A percentile compares a stretch with the other conserved stretches of the same genome.
These are phyloP conservation scores for Amborella trichopoda DNA, from an alignment of 164 flowering plant species.

Conservation along the genomic window DNA sequence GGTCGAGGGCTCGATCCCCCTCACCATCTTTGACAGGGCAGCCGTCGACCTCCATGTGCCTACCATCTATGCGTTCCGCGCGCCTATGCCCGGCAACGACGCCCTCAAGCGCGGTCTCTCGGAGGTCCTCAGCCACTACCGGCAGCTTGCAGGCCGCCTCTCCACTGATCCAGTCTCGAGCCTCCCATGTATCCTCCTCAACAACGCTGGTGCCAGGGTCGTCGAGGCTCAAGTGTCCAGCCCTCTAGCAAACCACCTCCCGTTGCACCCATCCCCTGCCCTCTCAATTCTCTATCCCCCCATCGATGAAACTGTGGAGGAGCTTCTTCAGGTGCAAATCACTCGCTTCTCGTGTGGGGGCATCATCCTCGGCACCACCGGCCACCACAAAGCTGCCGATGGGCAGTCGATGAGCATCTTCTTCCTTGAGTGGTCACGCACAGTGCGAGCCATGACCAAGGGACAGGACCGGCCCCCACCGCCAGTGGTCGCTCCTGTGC, in stretches of 20 bases:
- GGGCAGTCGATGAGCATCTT: constrained; percentile 2
- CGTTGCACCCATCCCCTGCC: background rate
- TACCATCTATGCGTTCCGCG: background rate
- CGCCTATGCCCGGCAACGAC: constrained; percentile 2
- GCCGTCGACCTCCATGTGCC: constrained; percentile 1
- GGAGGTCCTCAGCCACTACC: background rate
- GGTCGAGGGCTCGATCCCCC: too few relatives aligned
- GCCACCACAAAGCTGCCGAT: background rate
- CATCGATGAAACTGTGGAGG: too few relatives aligned
- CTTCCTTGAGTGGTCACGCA: background rate
- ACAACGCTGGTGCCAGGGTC: constrained; percentile 4
- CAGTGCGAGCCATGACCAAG: too few relatives aligned
- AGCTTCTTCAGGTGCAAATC: background rate
- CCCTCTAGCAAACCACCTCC: background rate
- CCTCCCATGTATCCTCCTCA: background rate
- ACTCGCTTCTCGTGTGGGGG: constrained; percentile 1
- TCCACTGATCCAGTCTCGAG: background rate
- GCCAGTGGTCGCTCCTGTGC: too few relatives aligned
- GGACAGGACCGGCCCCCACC: background rate
- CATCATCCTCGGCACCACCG: background rate
- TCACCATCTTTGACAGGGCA: constrained; percentile 7
- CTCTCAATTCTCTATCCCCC: background rate
- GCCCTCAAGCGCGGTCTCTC: constrained; percentile 2
- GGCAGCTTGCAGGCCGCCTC: constrained; percentile 4
- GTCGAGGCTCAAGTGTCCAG: background rate